Percentiles rank a stretch among this genome's conserved stretches.
phyloP scores from a whole-genome alignment of 2,329 filamentous ascomycete species.

The Colletotrichum camelliae region DNA sequence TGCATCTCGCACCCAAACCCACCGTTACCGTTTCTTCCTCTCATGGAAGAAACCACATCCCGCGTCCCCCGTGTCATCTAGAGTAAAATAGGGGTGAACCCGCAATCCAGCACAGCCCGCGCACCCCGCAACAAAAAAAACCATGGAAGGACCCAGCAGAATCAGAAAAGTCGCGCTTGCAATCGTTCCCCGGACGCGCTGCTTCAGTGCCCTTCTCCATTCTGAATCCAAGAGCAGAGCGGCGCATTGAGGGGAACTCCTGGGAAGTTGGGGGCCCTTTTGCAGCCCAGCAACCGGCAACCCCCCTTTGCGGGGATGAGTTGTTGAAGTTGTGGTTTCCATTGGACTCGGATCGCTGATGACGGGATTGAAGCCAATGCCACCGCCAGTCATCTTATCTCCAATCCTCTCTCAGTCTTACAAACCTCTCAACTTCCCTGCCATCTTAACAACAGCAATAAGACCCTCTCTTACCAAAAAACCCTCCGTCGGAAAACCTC shows the following conservation, averaged over 20 bases:
- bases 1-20: neutral
- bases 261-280: neutral
- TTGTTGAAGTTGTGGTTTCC: neutral
- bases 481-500: neutral
- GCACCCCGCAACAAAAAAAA: neutral
- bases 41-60: neutral
- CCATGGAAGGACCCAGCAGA: neutral
- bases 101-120: neutral
- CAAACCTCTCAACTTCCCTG: neutral
- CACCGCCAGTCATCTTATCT: neutral
- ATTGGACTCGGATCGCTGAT: neutral
- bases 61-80: neutral
- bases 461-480: neutral
- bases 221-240: neutral
- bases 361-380: neutral
- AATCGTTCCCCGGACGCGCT: neutral
- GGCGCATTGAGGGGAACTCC: slow-evolving; percentile 4
- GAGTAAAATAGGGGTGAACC: neutral
- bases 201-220: too few species aligned
- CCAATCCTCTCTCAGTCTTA: neutral
- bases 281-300: neutral
- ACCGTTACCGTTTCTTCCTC: neutral
- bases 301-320: neutral
- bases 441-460: neutral
- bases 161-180: neutral